Conservation (phyloP, 768 basidiomycete genomes). For the Thelephora aurantiotincta region DNA sequence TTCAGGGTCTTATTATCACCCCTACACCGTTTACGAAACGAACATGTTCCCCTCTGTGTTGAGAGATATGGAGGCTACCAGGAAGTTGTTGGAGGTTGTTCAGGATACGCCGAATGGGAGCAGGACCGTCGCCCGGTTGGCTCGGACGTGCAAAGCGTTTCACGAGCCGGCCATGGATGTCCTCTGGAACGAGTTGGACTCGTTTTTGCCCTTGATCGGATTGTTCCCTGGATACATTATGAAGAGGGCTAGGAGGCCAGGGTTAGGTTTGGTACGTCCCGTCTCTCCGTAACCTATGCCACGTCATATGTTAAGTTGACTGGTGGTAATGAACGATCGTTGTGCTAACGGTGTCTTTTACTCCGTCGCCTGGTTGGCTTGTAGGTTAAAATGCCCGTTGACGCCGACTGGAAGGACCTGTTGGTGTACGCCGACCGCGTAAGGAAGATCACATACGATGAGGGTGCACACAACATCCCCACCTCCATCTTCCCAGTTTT, state of each 20-base stretch:
- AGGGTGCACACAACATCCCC: constrained; percentile 47
- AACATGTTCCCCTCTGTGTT: constrained; percentile 42
- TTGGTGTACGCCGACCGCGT: constrained; percentile 57
- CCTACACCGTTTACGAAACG: constrained; percentile 33
- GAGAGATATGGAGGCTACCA: constrained; percentile 46
- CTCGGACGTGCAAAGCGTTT: constrained; percentile 63
- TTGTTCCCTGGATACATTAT: constrained; percentile 55
- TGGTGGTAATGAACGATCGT: too few species aligned
- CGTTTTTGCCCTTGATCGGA: constrained; percentile 54
- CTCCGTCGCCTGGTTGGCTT: neutral
- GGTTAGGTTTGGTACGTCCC: constrained; percentile 56
- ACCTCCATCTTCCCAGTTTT: constrained; percentile 54
- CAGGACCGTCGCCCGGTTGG: constrained; percentile 53
- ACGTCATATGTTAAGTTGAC: neutral
- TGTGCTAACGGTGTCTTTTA: neutral
- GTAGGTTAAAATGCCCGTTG: constrained; percentile 45
- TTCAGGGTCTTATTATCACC: constrained; percentile 1
- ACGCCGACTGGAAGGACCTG: constrained; percentile 56
- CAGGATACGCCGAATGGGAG: constrained; percentile 48
- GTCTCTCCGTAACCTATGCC: neutral
- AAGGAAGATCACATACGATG: constrained; percentile 54
- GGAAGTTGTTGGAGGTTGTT: constrained; percentile 35
- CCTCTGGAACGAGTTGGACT: constrained; percentile 70
- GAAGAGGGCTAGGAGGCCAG: constrained; percentile 59
- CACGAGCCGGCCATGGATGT: constrained; percentile 57